A percentile compares a stretch with the other conserved stretches of the same genome.
These are phyloP conservation scores for Cladosporium phlei DNA, from an alignment of 2,329 filamentous ascomycete species.

Conservation along the genomic window DNA sequence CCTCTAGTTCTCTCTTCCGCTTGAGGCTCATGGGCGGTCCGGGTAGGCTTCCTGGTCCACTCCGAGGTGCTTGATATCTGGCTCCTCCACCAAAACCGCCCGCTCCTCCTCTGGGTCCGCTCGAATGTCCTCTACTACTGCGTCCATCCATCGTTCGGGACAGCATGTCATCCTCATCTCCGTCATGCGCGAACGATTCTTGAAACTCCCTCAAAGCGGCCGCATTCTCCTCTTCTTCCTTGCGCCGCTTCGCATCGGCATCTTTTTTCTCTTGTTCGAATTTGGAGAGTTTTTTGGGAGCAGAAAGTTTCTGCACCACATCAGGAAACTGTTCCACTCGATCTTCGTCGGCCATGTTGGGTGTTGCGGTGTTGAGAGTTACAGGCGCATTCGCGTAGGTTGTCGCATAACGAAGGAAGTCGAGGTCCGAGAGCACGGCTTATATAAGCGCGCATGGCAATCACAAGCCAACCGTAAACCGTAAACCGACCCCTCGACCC, in stretches of 20 bases:
- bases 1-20: slow-evolving; percentile 31
- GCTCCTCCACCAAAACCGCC: slow-evolving; percentile 18
- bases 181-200: slow-evolving; percentile 66
- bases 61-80: slow-evolving; percentile 38
- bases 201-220: slow-evolving; percentile 84
- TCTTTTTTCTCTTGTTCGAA: slow-evolving; percentile 88
- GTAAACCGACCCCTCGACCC: slow-evolving; percentile 8
- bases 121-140: slow-evolving; percentile 15
- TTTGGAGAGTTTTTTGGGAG: slow-evolving; percentile 74
- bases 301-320: slow-evolving; percentile 66
- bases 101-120: slow-evolving; percentile 42
- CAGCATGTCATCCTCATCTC: slow-evolving; percentile 29
- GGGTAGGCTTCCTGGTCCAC: slow-evolving; percentile 48
- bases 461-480: slow-evolving; percentile 11
- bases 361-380: not conserved
- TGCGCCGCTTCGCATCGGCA: slow-evolving; percentile 77
- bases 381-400: not conserved
- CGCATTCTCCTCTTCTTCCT: slow-evolving; percentile 81
- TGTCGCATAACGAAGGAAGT: not conserved
- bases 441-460: slow-evolving; percentile 3
- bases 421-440: not conserved
- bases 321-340: slow-evolving; percentile 57
- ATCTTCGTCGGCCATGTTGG: slow-evolving; percentile 20
- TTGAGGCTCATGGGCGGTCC: slow-evolving; percentile 33
- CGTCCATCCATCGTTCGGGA: slow-evolving; percentile 15